A percentile compares a stretch with the other conserved stretches of the same genome.
phyloP scores from a whole-genome alignment of 345 rosid genomes.

The Populus simonii region DNA sequence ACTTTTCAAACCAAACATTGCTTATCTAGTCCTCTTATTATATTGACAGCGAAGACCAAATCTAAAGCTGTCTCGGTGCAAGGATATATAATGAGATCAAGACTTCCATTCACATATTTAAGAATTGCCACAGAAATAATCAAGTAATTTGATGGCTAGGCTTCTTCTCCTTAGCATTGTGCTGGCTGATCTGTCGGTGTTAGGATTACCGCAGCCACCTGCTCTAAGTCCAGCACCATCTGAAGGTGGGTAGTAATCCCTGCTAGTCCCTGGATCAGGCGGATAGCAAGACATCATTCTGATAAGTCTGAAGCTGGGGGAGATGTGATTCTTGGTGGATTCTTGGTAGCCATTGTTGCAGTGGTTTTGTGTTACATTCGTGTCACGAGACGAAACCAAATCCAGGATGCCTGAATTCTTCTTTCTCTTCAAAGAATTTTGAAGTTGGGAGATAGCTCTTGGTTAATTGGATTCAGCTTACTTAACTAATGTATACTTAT shows the following conservation, averaged over 20 bases:
- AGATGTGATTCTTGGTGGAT: constrained; percentile 41
- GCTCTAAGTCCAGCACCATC: constrained; percentile 24
- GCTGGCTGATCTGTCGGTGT: background rate
- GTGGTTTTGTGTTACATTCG: constrained; percentile 36
- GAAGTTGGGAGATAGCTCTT: background rate
- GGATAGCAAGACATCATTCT: constrained; percentile 25
- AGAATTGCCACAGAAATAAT: background rate
- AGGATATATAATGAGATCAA: background rate
- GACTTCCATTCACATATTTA: background rate
- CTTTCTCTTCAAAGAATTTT: background rate
- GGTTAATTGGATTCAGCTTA: background rate
- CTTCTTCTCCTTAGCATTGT: constrained; percentile 14
- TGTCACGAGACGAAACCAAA: constrained; percentile 23
- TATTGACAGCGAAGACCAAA: background rate
- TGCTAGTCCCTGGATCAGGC: constrained; percentile 2
- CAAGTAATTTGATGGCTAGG: constrained; percentile 10
- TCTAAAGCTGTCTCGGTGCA: too few relatives aligned
- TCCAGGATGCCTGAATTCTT: background rate
- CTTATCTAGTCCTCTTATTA: background rate
- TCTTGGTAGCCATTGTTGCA: constrained; percentile 22
- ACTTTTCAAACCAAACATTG: background rate
- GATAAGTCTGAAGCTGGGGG: constrained; percentile 23
- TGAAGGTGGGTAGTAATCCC: constrained; percentile 6
- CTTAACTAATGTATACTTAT: background rate
- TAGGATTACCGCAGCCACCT: constrained; percentile 2